These are phyloP conservation scores for Grosmannia huntii DNA, from an alignment of 2,329 filamentous ascomycete species.

Conservation along the genomic window DNA sequence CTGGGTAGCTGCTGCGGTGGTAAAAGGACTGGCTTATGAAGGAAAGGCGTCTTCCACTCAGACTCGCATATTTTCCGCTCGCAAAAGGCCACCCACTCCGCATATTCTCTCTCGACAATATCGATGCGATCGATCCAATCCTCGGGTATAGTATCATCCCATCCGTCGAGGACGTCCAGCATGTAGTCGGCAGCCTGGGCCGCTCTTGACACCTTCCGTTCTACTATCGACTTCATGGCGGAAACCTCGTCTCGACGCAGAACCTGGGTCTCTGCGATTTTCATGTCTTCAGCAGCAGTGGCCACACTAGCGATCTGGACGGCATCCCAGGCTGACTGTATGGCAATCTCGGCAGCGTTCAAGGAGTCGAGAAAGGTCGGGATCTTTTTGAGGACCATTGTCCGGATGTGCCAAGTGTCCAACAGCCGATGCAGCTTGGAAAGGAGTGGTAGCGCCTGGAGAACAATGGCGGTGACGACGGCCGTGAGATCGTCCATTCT, in stretches of 20 bases:
- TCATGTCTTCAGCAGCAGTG: neutral
- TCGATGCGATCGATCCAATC: conserved; percentile 83
- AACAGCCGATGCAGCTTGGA: conserved; percentile 63
- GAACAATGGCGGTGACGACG: conserved; percentile 76
- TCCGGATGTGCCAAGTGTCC: conserved; percentile 62
- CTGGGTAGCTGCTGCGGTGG: neutral
- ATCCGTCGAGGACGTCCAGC: conserved; percentile 75
- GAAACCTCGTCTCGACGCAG: conserved; percentile 33
- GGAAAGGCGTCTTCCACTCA: conserved; percentile 29
- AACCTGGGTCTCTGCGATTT: conserved; percentile 11
- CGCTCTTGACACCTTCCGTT: conserved; percentile 53
- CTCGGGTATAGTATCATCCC: conserved; percentile 72
- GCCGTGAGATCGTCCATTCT: conserved; percentile 83
- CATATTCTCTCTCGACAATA: conserved; percentile 61
- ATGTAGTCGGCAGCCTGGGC: conserved; percentile 70
- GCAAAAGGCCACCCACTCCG: conserved; percentile 67
- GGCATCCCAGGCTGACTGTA: conserved; percentile 54
- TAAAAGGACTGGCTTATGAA: neutral
- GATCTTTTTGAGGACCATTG: conserved; percentile 61
- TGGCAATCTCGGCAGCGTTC: conserved; percentile 49
- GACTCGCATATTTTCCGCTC: conserved; percentile 61
- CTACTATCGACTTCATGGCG: conserved; percentile 50
- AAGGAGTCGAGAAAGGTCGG: conserved; percentile 56
- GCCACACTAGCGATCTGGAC: conserved; percentile 22
- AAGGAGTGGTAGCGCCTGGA: conserved; percentile 77